Evolutionary conservation across 352 stramenopile genomes (phyloP), one percentile per base, ranked within the genome.

Genomic region (Phytophthora multivora): DNA sequence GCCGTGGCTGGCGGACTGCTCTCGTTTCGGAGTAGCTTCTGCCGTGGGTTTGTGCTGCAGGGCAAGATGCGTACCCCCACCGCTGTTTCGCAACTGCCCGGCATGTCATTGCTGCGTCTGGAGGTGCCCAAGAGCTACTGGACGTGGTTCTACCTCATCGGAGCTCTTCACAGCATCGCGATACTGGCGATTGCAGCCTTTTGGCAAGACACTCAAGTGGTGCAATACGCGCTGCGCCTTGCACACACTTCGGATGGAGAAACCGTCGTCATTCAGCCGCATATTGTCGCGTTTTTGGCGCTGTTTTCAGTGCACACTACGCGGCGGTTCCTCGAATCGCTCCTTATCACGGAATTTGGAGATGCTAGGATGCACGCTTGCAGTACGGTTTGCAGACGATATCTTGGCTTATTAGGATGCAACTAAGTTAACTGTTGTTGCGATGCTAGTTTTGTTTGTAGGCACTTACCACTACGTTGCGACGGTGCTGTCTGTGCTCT

Each of bases 141-240:
- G 80, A 90, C 77, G 58, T 86, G 77, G 74, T 93, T 93, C 59
- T 93, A 93, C 56, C 59, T 90, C 12, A 53, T 77, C 6, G 83
- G 81, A 43, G 69, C 78, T 1, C 4, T 83, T 19, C 76, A 86
- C 50, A 89, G 83, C 54, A 42, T 47, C n/a, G 33, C 64, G 2
- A 52, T 83, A 12, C 28, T 83, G 40, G n/a, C 58, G 18, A 41
- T 79, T 36, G 36, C 75, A 31, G 13, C 66, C 5, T 38, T 76
- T 11, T 79, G 60, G 25, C 61, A 76, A 18, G 56, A 80, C 6
- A 71, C 67, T 2, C 23, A 51, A 36, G 35, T 59, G n/a, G 39
- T 76, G 4, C 80, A 88, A 68, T 41, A 26, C 1, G 33, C 53
- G 3, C 60, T 92, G 9, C 66, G 62, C n/a, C 12, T 63, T 8